A percentile compares a stretch with the other conserved stretches of the same genome.
Evolutionary conservation across 164 flowering plant genomes (phyloP).

Genomic region (Akebia trifoliata): DNA sequence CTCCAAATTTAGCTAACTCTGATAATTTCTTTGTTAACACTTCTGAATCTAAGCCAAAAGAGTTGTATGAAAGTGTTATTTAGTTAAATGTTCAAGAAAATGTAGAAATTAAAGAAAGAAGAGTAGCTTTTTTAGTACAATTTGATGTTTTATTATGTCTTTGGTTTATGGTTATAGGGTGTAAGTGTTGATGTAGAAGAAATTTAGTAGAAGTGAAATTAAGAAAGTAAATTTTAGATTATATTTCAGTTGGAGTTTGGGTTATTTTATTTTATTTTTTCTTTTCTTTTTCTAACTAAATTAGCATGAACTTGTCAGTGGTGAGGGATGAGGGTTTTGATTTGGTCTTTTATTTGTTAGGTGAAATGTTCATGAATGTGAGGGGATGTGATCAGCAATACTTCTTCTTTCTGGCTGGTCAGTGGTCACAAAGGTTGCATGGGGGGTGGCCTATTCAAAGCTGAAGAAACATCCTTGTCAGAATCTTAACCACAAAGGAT

Average conservation of each 20-base stretch:
- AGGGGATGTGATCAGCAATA: constrained; percentile 20
- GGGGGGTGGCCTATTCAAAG: constrained; percentile 30
- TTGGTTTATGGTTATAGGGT: not conserved
- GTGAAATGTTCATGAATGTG: constrained; percentile 13
- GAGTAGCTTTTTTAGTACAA: too few species aligned
- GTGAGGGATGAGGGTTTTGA: too few species aligned
- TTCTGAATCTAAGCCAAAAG: too few species aligned
- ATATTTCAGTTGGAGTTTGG: not conserved
- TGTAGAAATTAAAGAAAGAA: too few species aligned
- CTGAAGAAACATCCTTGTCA: constrained; percentile 12
- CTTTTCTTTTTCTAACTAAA: too few species aligned
- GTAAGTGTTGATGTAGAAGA: too few species aligned
- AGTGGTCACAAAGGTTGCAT: constrained; percentile 30
- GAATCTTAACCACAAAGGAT: constrained; percentile 14
- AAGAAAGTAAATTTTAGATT: not conserved
- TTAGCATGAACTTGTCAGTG: too few species aligned
- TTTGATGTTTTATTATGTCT: too few species aligned
- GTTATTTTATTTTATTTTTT: not conserved
- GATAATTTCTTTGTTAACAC: too few species aligned
- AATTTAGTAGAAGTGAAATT: not conserved
- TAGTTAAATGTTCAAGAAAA: not conserved
- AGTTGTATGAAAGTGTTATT: constrained; percentile 5
- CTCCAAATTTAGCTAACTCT: constrained; percentile 13
- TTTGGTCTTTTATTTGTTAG: constrained; percentile 3
- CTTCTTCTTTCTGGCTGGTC: constrained; percentile 8